These are phyloP conservation scores for Ceratocystis harringtonii DNA, from an alignment of 2,329 filamentous ascomycete species.

Conservation along the genomic window DNA sequence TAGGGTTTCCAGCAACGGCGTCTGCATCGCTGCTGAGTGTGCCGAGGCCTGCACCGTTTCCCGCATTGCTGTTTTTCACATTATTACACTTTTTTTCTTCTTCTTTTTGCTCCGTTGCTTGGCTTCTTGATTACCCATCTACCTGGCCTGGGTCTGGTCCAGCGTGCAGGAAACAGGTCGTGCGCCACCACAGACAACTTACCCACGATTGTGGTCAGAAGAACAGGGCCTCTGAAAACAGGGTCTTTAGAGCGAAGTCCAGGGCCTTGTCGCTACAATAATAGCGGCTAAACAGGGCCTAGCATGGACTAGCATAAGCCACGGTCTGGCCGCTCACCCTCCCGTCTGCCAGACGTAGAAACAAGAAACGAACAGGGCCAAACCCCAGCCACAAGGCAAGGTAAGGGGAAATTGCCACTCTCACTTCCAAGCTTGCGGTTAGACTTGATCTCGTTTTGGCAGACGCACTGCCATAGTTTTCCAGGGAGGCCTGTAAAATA, in stretches of 20 bases:
- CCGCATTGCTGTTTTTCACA: no score
- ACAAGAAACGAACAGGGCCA: no score
- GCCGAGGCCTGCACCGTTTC: no score
- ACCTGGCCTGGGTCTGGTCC: neutral
- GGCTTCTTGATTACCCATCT: neutral
- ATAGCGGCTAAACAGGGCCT: neutral
- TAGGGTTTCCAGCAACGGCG: no score
- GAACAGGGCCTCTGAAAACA: neutral
- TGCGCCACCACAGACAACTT: neutral
- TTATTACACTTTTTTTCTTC: no score
- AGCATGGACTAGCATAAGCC: neutral
- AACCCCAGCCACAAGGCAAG: no score
- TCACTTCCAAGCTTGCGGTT: neutral
- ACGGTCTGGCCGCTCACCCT: neutral
- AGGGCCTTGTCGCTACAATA: neutral
- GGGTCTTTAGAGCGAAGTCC: neutral
- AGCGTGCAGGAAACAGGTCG: neutral
- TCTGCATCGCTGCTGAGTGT: no score
- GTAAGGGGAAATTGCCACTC: no score
- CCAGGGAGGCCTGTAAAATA: neutral
- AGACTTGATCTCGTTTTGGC: neutral
- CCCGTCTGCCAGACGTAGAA: neutral
- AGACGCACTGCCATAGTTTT: neutral
- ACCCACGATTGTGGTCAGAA: neutral
- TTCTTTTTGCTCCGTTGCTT: no score